Evolutionary conservation across 371 early-diverging fungal species (phyloP).

Genomic region (Rhizopus delemar): DNA sequence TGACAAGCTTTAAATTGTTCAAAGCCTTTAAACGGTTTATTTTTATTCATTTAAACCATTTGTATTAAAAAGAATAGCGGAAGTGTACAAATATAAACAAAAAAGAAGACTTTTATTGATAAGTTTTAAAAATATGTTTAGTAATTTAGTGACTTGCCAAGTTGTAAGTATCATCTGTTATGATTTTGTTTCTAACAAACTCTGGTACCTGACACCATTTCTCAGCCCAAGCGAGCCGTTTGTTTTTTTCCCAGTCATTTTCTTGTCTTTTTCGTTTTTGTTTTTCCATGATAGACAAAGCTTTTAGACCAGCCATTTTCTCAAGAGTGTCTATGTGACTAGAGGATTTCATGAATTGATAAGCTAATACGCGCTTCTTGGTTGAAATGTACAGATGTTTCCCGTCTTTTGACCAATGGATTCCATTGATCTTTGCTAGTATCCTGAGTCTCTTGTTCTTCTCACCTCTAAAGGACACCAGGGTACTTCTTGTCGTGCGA

Average conservation of each 20-base stretch:
- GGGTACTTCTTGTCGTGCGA: conserved; percentile 54
- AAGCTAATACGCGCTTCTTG: conserved; percentile 57
- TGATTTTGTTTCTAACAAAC: conserved; percentile 29
- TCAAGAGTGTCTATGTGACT: conserved; percentile 15
- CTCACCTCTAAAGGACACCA: conserved; percentile 63
- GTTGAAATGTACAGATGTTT: conserved; percentile 56
- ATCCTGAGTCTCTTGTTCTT: conserved; percentile 50
- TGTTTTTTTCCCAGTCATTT: conserved; percentile 4
- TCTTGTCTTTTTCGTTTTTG: conserved; percentile 10
- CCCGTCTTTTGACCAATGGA: conserved; percentile 61
- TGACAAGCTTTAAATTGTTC: conserved; percentile 80
- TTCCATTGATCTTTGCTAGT: conserved; percentile 59
- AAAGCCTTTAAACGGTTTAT: background rate
- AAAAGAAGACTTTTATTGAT: too few species aligned
- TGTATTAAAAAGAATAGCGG: conserved; percentile 3
- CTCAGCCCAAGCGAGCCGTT: conserved; percentile 19
- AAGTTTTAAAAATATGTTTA: too few species aligned
- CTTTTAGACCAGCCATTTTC: conserved; percentile 13
- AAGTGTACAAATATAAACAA: background rate
- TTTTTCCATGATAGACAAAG: conserved; percentile 9
- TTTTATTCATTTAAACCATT: background rate
- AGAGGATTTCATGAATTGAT: conserved; percentile 35
- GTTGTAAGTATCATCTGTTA: conserved; percentile 17
- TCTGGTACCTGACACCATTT: conserved; percentile 32
- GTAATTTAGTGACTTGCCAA: conserved; percentile 35